phyloP scores from a whole-genome alignment of 208 protist genomes.

The Trypanosoma boissoni region DNA sequence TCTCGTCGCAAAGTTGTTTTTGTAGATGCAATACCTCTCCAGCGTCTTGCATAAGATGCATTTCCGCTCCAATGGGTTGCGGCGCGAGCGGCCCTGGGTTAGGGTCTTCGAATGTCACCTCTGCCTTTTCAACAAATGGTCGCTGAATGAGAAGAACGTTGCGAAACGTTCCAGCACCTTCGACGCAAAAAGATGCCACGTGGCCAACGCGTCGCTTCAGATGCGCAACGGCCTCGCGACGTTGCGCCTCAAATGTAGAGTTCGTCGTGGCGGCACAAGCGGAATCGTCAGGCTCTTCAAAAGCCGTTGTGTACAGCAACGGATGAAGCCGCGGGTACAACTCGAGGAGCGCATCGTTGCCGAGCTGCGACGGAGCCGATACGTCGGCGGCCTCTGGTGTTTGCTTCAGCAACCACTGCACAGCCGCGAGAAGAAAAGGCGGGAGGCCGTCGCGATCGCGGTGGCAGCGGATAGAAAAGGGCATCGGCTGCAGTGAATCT shows the following conservation, averaged over 20 bases:
- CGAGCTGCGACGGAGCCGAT: conserved; percentile 28
- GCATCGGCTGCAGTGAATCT: not conserved
- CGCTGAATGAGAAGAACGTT: conserved; percentile 57
- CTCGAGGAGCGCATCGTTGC: conserved; percentile 25
- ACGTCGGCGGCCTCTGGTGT: conserved; percentile 21
- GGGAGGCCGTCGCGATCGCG: conserved; percentile 4
- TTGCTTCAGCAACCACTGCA: conserved; percentile 9
- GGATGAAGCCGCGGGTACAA: conserved; percentile 15
- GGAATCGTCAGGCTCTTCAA: conserved; percentile 23
- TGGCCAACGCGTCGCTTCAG: conserved; percentile 50
- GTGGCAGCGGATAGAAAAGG: conserved; percentile 11
- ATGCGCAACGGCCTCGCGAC: conserved; percentile 16
- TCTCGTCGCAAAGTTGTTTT: conserved; percentile 40
- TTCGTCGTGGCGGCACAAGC: too few relatives aligned
- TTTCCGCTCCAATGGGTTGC: conserved; percentile 54
- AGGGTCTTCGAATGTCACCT: conserved; percentile 36
- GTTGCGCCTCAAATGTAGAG: conserved; percentile 8
- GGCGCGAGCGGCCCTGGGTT: conserved; percentile 30
- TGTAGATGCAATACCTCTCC: conserved; percentile 64
- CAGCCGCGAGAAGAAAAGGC: conserved; percentile 6
- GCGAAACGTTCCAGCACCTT: conserved; percentile 2
- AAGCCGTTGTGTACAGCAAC: conserved; percentile 30
- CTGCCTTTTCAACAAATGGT: conserved; percentile 34
- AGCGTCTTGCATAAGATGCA: conserved; percentile 63
- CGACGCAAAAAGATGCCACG: conserved; percentile 44